phyloP scores from a whole-genome alignment of 2,329 filamentous ascomycete species.

The Beauveria rudraprayagi region DNA sequence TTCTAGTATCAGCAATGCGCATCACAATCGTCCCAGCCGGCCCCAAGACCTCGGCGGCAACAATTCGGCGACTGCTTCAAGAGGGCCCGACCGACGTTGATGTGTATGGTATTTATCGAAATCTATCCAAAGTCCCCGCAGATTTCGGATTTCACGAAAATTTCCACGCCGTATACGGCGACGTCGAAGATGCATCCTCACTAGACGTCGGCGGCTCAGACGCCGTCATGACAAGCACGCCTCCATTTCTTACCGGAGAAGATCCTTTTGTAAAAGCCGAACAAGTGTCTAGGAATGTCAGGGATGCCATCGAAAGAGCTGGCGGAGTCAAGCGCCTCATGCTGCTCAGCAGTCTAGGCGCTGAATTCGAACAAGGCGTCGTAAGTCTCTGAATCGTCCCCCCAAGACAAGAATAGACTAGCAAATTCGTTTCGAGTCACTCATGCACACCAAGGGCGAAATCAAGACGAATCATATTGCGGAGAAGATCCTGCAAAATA shows the following conservation, averaged over 20 bases:
- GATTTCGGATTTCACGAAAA: slow-evolving; percentile 16
- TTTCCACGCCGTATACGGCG: slow-evolving; percentile 19
- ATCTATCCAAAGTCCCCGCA: slow-evolving; percentile 16
- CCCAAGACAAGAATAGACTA: too few species aligned
- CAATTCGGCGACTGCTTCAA: slow-evolving; percentile 19
- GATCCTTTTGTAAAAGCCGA: slow-evolving; percentile 12
- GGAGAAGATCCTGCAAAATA: slow-evolving; percentile 18
- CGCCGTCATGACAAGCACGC: slow-evolving; percentile 19
- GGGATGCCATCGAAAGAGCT: slow-evolving; percentile 19
- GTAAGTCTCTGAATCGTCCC: slow-evolving; percentile 15
- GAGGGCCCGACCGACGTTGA: slow-evolving; percentile 8
- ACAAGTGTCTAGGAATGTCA: slow-evolving; percentile 18
- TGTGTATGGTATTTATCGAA: slow-evolving; percentile 17
- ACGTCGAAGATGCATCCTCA: slow-evolving; percentile 16
- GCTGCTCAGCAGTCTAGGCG: slow-evolving; percentile 24
- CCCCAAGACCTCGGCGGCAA: slow-evolving; percentile 18
- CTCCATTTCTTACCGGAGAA: slow-evolving; percentile 14
- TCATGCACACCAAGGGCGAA: slow-evolving; percentile 21
- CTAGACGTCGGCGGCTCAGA: slow-evolving; percentile 19
- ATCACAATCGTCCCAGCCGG: slow-evolving; percentile 20
- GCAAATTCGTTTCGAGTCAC: background rate
- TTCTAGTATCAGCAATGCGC: slow-evolving; percentile 13
- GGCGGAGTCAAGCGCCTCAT: slow-evolving; percentile 23
- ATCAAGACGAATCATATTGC: slow-evolving; percentile 28
- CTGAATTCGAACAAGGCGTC: slow-evolving; percentile 24